Conservation (phyloP, 352 stramenopile genomes). For the Globisporangium cederbergense region DNA sequence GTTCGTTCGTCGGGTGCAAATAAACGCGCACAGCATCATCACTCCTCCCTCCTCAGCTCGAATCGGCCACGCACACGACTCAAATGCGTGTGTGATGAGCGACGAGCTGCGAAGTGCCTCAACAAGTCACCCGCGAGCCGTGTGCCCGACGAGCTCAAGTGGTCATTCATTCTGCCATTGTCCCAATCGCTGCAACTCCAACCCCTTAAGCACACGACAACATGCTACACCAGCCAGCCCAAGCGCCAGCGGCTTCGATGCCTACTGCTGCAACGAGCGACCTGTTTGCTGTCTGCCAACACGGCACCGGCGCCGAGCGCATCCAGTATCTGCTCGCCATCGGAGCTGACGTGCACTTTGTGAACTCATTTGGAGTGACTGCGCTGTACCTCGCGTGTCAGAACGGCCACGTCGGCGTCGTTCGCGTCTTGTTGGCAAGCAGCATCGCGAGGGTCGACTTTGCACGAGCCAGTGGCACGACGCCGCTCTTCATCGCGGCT, state of each 20-base stretch:
- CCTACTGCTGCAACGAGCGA: neutral
- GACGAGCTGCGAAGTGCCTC: neutral
- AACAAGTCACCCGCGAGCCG: too few relatives aligned
- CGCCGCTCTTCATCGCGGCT: slow-evolving; percentile 10
- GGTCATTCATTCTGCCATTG: neutral
- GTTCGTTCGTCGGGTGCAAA: neutral
- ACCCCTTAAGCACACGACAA: too few relatives aligned
- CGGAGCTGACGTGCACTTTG: slow-evolving; percentile 2
- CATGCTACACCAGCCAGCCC: neutral
- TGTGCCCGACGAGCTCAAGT: neutral
- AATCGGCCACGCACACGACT: too few relatives aligned
- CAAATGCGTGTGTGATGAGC: too few relatives aligned
- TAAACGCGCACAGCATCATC: neutral
- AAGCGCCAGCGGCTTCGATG: neutral
- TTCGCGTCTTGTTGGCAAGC: neutral
- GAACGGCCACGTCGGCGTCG: slow-evolving; percentile 8
- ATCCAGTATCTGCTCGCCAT: neutral
- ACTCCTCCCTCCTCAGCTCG: neutral
- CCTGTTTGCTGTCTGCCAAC: neutral
- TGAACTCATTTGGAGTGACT: neutral
- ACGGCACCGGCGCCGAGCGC: neutral
- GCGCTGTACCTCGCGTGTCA: slow-evolving; percentile 9
- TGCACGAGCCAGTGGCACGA: slow-evolving; percentile 5
- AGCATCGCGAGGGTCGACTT: slow-evolving; percentile 2
- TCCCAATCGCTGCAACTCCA: neutral